Base-by-base conservation (phyloP, 1,284 basidiomycete species). In the Waitea zeae region DNA sequence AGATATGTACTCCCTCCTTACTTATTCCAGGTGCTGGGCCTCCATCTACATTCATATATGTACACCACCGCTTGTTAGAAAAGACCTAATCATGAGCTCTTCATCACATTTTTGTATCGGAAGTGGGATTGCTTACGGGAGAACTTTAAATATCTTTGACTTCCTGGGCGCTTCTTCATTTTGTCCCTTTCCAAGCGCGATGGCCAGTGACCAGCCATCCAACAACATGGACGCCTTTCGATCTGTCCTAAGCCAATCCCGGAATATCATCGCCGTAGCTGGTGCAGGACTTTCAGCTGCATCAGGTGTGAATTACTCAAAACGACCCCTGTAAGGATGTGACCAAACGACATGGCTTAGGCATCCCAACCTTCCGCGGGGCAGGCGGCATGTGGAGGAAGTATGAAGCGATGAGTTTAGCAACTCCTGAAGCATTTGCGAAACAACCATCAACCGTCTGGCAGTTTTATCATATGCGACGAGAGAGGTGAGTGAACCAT, bases 401-500 rank as follows among this genome's bases (percentile, higher is more conserved):
- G 38, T 64, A 70, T 44, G 58, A 77, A 44, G 65, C 68, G 1
- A 61, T 62, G 38, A 52, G 51, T 14, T 56, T 79, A 4, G 73
- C 72, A 12, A 73, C 70, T 14, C 68, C 67, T 2, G 54, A 61
- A 42, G 72, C 66, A 1, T 78, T 76, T 49, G 39, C 42, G 4
- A 50, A 56, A 20, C 60, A 71, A 44, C 70, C 70, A 1, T 61
- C 58, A 15, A 51, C 58, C 2, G 67, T 71, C 2, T 78, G 72
- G 73, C 67, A 70, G 42, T 75, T 77, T 49, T 75, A 71, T 43
- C 70, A 76, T 46, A 65, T 67, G 40, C 54, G 71, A 24, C 54
- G 71, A 35, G 57, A 64, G 40, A 55, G 51, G 70, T 73, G 42
- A n/a, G n/a, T n/a, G n/a, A n/a, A n/a, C n/a, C n/a, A n/a, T n/a